A percentile compares a stretch with the other conserved stretches of the same genome.
Conservation (phyloP, 1,284 basidiomycete species). For the Rhodotorula sp. region DNA sequence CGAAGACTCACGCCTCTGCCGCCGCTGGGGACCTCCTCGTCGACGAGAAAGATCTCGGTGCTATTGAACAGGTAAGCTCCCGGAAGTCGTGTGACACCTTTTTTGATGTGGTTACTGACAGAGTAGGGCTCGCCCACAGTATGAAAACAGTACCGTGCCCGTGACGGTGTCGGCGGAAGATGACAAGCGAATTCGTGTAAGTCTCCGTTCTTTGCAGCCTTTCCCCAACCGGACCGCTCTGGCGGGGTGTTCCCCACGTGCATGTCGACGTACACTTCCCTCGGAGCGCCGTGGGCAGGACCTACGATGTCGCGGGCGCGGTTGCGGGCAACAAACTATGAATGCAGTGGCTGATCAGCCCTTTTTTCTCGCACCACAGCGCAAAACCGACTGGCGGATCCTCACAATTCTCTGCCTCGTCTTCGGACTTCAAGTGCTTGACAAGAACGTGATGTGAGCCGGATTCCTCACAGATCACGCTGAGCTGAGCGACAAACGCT, state of each 20-base stretch:
- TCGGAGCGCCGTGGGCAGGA: no score
- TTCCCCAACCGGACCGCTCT: no score
- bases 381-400: conserved; percentile 1
- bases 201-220: not conserved
- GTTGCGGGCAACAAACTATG: no score
- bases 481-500: no score
- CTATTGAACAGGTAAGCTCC: no score
- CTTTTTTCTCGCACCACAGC: not conserved
- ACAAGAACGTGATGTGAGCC: conserved; percentile 1
- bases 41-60: conserved; percentile 4
- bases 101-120: not conserved
- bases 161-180: not conserved
- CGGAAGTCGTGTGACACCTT: no score
- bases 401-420: conserved; percentile 1
- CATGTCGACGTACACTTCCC: no score
- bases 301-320: no score
- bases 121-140: not conserved
- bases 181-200: conserved; percentile 7
- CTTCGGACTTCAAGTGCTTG: conserved; percentile 1
- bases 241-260: no score
- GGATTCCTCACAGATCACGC: not conserved
- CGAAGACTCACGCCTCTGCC: no score
- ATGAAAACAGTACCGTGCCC: not conserved
- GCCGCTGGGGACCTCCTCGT: not conserved
- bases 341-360: not conserved